These are phyloP conservation scores for Rhynchospora breviuscula DNA, from an alignment of 176 grass and related monocot genomes.

Conservation along the genomic window DNA sequence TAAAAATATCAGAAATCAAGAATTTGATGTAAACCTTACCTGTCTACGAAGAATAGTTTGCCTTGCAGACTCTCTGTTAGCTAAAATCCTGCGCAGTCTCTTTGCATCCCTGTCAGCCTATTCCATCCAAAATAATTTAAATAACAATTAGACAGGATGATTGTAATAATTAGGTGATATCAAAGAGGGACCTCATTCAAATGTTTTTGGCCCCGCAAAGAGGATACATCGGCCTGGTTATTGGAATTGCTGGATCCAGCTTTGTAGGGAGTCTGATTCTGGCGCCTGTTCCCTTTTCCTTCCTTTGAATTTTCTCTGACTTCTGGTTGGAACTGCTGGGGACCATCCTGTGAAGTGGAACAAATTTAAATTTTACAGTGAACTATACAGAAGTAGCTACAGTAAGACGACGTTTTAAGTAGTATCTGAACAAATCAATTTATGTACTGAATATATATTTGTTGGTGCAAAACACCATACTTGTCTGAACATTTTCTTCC, in stretches of 20 bases:
- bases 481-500: background rate
- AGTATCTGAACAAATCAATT: background rate
- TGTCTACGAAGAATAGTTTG: slow-evolving; percentile 64
- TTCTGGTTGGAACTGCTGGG: background rate
- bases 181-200: background rate
- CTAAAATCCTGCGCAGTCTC: slow-evolving; percentile 60
- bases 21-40: slow-evolving; percentile 19
- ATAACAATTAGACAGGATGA: background rate
- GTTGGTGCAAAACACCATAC: background rate
- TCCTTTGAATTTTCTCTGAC: background rate
- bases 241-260: background rate
- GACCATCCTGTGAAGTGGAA: background rate
- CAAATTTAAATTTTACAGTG: background rate
- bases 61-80: slow-evolving; percentile 68
- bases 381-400: background rate
- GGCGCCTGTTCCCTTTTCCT: background rate
- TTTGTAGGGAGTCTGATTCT: background rate
- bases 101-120: slow-evolving; percentile 65
- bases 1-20: background rate
- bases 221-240: background rate
- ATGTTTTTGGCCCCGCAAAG: background rate
- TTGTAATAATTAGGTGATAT: background rate
- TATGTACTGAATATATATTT: background rate
- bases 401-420: background rate
- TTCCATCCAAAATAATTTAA: background rate